These are phyloP conservation scores for Colletotrichum noveboracense DNA, from an alignment of 2,329 filamentous ascomycete genomes.

Conservation along the genomic window DNA sequence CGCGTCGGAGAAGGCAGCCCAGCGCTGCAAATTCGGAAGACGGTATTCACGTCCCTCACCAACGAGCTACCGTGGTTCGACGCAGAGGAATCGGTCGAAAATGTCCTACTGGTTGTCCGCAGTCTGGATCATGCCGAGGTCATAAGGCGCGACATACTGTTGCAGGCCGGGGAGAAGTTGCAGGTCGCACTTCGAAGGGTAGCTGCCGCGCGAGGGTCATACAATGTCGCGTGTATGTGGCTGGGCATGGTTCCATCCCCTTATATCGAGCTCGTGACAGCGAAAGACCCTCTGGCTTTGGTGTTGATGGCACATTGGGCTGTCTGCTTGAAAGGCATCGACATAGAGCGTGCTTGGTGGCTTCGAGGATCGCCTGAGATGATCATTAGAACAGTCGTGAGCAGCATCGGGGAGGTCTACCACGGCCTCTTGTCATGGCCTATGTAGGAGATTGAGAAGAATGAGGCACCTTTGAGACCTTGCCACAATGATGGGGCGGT, in stretches of 20 bases:
- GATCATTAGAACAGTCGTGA: background rate
- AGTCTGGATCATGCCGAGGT: background rate
- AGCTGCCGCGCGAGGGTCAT: background rate
- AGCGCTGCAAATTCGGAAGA: background rate
- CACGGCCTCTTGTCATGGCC: background rate
- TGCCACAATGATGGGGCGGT: background rate
- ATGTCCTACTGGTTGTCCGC: background rate
- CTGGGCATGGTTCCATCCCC: background rate
- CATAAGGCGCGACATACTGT: background rate
- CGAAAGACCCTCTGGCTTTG: background rate
- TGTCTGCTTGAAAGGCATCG: background rate
- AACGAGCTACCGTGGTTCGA: background rate
- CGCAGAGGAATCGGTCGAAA: background rate
- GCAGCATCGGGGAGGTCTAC: background rate
- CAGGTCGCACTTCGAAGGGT: background rate
- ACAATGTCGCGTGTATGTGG: background rate
- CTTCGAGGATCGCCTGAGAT: background rate
- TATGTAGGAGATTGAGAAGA: background rate
- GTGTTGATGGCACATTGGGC: background rate
- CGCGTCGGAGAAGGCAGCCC: background rate
- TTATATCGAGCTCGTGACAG: background rate
- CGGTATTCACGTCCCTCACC: background rate
- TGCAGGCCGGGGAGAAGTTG: background rate
- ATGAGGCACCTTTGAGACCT: background rate
- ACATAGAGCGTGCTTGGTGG: background rate